Evolutionary conservation across 164 flowering plant species (phyloP), one percentile per base, ranked within the genome.

Genomic region (Piper betle): DNA sequence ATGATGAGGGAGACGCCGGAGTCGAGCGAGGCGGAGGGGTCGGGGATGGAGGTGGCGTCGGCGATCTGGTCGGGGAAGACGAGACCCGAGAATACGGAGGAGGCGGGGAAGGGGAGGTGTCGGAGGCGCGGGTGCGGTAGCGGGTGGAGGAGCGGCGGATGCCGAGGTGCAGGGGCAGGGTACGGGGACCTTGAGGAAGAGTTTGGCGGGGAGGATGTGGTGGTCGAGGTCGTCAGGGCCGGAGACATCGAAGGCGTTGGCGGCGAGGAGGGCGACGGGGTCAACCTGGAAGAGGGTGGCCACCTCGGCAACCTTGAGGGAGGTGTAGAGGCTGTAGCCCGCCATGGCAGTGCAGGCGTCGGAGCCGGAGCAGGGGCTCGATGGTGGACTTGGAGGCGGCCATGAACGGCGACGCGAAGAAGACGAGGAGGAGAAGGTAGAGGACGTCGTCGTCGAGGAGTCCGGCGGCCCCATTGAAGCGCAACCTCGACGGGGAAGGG

Each of bases 281-380:
- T 91, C 96, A 53, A 86, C 67, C 55, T 78, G 74, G 77, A 91
- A 91, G 73, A 86, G 94, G 41, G 92, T 64, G 3, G 94, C 83
- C 3, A 91, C 77, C 63, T 91, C 88, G 7, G 97, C 78, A 66
- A 91, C 94, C 64, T 91, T 91, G 70, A 88, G 88, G 77, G 85
- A 88, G 1, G 96, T 84, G 87, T 85, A 85, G 63, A 91, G 84
- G 0, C 84, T 86, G 86, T 91, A 91, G 10, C 87, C 94, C 18
- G 84, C 71, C 62, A 88, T 57, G 53, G 97, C 80, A 64, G 79
- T 76, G 83, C 97, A 91, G 13, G 88, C 60, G 61, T 84, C 84
- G 50, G 85, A 72, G 80, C 69, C 71, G 25, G 85, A 77, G 60
- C 97, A 88, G 16, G 97, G 96, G 66, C n/a, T 91, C 97, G 50